Conservation (phyloP, 768 basidiomycete genomes). For the Russula dissimulans region DNA sequence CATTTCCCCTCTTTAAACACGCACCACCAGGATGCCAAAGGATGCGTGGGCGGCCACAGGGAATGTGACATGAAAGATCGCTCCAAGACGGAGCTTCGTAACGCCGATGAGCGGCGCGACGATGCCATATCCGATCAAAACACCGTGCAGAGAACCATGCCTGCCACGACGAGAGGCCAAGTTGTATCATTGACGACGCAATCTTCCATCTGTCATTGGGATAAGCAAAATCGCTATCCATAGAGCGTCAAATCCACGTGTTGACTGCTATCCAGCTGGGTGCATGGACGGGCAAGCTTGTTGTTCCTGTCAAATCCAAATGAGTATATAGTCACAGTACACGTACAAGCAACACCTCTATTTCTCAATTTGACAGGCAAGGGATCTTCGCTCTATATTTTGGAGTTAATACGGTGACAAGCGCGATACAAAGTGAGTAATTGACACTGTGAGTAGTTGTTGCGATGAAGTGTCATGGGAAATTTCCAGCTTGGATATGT, state of each 20-base stretch:
- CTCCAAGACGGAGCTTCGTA: slow-evolving; percentile 69
- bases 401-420: background rate
- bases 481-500: slow-evolving; percentile 3
- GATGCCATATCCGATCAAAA: slow-evolving; percentile 42
- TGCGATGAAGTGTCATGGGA: slow-evolving; percentile 2
- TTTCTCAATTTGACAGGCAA: slow-evolving; percentile 54
- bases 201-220: slow-evolving; percentile 59
- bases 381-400: slow-evolving; percentile 58
- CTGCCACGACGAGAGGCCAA: slow-evolving; percentile 76
- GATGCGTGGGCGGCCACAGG: slow-evolving; percentile 68
- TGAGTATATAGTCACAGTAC: background rate
- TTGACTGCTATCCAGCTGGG: slow-evolving; percentile 71
- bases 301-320: background rate
- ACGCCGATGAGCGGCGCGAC: slow-evolving; percentile 55
- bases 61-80: slow-evolving; percentile 68
- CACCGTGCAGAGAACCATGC: slow-evolving; percentile 57
- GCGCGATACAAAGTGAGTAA: background rate
- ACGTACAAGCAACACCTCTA: slow-evolving; percentile 55
- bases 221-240: background rate
- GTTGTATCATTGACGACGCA: slow-evolving; percentile 62
- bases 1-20: slow-evolving; percentile 69
- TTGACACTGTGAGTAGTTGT: slow-evolving; percentile 4
- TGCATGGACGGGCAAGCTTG: slow-evolving; percentile 4
- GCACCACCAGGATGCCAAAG: slow-evolving; percentile 69
- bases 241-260: slow-evolving; percentile 38